Conservation (phyloP, 306 rosid species). For the Medicago truncatula region MtrunA17r5.0-ANR NC_053048.1:39408501-39409000, state of each 20-base stretch:
- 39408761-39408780: background rate
- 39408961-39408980: background rate
- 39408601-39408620: slow-evolving; percentile 57
- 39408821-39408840: slow-evolving; percentile 30
- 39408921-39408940: slow-evolving; percentile 15
- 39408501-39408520: slow-evolving; percentile 90
- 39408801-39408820: slow-evolving; percentile 1
- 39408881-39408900: slow-evolving; percentile 40
- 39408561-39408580: slow-evolving; percentile 70
- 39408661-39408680: slow-evolving; percentile 73
- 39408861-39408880: slow-evolving; percentile 27
- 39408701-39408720: slow-evolving; percentile 77
- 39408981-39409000: background rate
- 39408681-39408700: slow-evolving; percentile 14
- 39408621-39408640: slow-evolving; percentile 55
- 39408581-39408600: slow-evolving; percentile 64
- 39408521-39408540: slow-evolving; percentile 79
- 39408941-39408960: background rate
- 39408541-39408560: slow-evolving; percentile 82
- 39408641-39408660: slow-evolving; percentile 67
- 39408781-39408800: too few species aligned
- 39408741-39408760: slow-evolving; percentile 60
- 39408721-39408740: slow-evolving; percentile 90
- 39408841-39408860: slow-evolving; percentile 9
- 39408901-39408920: background rate